These are phyloP conservation scores for Brettanomyces naardenensis DNA, from an alignment of 805 yeast genomes.

Conservation along the genomic window DNA sequence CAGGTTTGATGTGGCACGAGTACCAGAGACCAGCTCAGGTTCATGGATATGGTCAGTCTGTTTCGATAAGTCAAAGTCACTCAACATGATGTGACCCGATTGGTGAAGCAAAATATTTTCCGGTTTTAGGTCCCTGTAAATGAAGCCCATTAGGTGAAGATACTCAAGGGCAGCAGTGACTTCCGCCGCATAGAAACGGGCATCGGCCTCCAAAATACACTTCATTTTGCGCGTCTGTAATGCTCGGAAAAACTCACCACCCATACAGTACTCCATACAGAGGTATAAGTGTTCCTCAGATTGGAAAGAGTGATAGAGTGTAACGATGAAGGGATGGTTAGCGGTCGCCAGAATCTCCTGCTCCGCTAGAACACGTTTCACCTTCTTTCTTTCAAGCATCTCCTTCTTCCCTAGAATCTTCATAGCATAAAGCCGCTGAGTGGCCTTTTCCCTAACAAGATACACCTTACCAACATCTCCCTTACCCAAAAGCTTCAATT, in stretches of 20 bases:
- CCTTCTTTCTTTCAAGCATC: conserved; percentile 91
- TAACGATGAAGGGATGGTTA: conserved; percentile 95
- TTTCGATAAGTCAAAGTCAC: conserved; percentile 92
- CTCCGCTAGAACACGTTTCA: conserved; percentile 91
- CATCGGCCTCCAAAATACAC: conserved; percentile 81
- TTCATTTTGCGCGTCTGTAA: conserved; percentile 83
- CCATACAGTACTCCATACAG: conserved; percentile 99
- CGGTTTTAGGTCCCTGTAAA: conserved; percentile 93
- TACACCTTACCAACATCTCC: conserved; percentile 98
- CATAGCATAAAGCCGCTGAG: conserved; percentile 81
- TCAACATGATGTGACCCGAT: conserved; percentile 96
- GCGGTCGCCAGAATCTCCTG: conserved; percentile 94
- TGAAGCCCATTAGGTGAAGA: conserved; percentile 92
- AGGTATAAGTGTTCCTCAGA: conserved; percentile 84
- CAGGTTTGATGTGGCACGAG: conserved; percentile 28
- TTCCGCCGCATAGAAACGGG: conserved; percentile 91
- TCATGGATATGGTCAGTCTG: conserved; percentile 71
- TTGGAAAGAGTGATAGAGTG: conserved; percentile 93
- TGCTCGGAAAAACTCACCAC: conserved; percentile 97
- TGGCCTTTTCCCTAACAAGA: conserved; percentile 72
- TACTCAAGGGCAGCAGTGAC: conserved; percentile 96
- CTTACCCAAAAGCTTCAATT: conserved; percentile 82
- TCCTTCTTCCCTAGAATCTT: conserved; percentile 84
- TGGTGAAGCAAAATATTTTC: conserved; percentile 92
- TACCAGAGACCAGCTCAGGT: conserved; percentile 52